phyloP scores from a whole-genome alignment of 1,284 basidiomycete genomes.

The Ceratobasidium sp. region DNA sequence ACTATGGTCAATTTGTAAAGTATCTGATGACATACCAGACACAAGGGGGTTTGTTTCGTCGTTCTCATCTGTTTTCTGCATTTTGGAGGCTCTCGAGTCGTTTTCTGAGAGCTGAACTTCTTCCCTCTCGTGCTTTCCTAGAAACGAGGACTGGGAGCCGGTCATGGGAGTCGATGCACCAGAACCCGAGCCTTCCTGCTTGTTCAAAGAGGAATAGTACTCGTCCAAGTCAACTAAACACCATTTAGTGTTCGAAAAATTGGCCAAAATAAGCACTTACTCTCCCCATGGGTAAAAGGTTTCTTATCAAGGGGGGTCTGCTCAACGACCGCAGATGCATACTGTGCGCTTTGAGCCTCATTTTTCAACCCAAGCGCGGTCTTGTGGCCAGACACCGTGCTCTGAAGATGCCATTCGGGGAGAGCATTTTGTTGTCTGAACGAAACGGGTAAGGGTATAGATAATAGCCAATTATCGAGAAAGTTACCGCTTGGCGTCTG shows the following conservation, averaged over 20 bases:
- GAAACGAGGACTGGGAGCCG: constrained; percentile 15
- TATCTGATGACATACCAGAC: constrained; percentile 58
- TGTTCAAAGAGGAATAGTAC: constrained; percentile 37
- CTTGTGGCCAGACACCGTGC: constrained; percentile 90
- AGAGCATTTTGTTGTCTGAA: constrained; percentile 82
- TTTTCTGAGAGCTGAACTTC: neutral
- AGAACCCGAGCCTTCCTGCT: constrained; percentile 12
- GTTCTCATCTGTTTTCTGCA: constrained; percentile 6
- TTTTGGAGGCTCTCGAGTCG: neutral
- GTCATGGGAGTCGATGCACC: neutral
- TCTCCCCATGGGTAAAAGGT: constrained; percentile 27
- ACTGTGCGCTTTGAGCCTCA: constrained; percentile 36
- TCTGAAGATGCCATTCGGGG: constrained; percentile 92
- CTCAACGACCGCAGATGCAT: constrained; percentile 8
- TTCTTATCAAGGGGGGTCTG: constrained; percentile 15
- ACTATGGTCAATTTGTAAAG: neutral
- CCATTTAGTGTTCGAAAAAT: neutral
- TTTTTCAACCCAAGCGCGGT: constrained; percentile 78
- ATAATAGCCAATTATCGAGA: neutral
- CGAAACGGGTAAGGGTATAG: constrained; percentile 5
- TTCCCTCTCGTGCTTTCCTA: constrained; percentile 27
- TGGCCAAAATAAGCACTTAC: neutral
- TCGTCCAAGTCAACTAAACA: constrained; percentile 36
- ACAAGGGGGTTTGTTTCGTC: constrained; percentile 65
- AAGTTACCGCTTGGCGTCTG: constrained; percentile 69